Conservation (phyloP, 495 filamentous ascomycete species). For the Lophiotrema nucula region DNA sequence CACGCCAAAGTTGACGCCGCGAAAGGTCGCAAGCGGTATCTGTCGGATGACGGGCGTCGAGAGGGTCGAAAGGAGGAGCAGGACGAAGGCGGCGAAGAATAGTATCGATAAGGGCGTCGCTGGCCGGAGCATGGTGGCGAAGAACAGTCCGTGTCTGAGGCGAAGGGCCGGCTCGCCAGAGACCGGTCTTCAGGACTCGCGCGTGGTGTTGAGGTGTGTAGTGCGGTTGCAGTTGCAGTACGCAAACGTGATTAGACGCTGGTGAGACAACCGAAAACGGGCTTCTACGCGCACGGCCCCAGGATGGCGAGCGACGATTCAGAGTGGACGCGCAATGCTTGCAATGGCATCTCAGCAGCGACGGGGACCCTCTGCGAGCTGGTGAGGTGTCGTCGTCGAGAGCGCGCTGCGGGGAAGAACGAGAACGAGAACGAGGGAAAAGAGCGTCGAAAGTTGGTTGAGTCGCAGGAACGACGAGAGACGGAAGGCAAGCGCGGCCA, state of each 20-base stretch:
- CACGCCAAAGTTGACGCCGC: conserved; percentile 81
- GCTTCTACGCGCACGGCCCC: too few species aligned
- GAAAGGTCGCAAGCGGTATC: conserved; percentile 76
- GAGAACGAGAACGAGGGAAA: too few species aligned
- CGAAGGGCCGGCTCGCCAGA: conserved; percentile 27
- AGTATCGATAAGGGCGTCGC: conserved; percentile 88
- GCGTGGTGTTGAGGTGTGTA: conserved; percentile 11
- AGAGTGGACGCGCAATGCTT: too few species aligned
- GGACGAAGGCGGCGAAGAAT: conserved; percentile 78
- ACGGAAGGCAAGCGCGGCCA: too few species aligned
- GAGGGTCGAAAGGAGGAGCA: conserved; percentile 82
- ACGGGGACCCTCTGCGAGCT: too few species aligned
- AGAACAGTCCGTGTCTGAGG: conserved; percentile 11
- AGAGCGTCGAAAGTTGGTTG: too few species aligned
- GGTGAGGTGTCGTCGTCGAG: too few species aligned
- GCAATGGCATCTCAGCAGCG: too few species aligned
- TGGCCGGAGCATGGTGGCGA: conserved; percentile 69
- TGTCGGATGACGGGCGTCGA: conserved; percentile 88
- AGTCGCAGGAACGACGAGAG: too few species aligned
- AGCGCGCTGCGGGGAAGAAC: too few species aligned
- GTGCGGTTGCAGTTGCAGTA: conserved; percentile 3
- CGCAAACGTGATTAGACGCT: too few species aligned
- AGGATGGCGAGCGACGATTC: not conserved
- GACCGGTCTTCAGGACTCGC: conserved; percentile 22
- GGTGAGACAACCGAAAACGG: conserved; percentile 25